These are phyloP conservation scores for Trypanosoma grayi DNA, from an alignment of 208 protist genomes.

Conservation along the genomic window DNA sequence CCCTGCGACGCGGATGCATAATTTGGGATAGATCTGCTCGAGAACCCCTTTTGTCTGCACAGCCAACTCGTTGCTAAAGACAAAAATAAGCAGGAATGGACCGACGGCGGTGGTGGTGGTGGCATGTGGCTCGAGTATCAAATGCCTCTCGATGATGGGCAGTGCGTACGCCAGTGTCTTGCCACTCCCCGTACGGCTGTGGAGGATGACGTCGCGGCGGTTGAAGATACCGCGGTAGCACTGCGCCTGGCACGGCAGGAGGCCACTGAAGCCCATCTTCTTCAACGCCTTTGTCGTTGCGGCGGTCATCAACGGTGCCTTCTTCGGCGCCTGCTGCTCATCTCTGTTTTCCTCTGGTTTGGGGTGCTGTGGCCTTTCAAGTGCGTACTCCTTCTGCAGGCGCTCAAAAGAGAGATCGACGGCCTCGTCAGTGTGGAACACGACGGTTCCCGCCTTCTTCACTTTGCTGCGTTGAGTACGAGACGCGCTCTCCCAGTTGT, in stretches of 20 bases:
- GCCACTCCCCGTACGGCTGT: conserved; percentile 94
- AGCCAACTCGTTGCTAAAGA: conserved; percentile 87
- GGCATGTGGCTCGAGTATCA: conserved; percentile 43
- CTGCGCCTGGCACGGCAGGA: conserved; percentile 84
- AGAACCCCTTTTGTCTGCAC: conserved; percentile 83
- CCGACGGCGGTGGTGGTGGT: conserved; percentile 14
- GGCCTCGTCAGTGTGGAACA: conserved; percentile 67
- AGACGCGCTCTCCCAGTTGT: conserved; percentile 78
- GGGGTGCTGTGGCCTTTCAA: conserved; percentile 27
- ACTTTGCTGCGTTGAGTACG: conserved; percentile 51
- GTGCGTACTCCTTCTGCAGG: conserved; percentile 51
- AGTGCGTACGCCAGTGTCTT: conserved; percentile 99
- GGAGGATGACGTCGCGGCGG: conserved; percentile 88
- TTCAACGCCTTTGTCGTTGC: conserved; percentile 41
- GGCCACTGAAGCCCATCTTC: conserved; percentile 52
- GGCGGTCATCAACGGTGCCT: conserved; percentile 64
- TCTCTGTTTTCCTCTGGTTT: conserved; percentile 13
- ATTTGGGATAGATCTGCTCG: conserved; percentile 57
- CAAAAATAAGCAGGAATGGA: conserved; percentile 84
- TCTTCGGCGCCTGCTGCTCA: conserved; percentile 18
- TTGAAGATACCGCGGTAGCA: conserved; percentile 87
- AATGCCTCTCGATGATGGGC: conserved; percentile 89
- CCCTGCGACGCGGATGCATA: conserved; percentile 69
- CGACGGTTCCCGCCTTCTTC: conserved; percentile 85
- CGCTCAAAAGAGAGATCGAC: conserved; percentile 72